These are phyloP conservation scores for Plectosphaerella cucumerina DNA, from an alignment of 2,329 filamentous ascomycete genomes.

Conservation along the genomic window DNA sequence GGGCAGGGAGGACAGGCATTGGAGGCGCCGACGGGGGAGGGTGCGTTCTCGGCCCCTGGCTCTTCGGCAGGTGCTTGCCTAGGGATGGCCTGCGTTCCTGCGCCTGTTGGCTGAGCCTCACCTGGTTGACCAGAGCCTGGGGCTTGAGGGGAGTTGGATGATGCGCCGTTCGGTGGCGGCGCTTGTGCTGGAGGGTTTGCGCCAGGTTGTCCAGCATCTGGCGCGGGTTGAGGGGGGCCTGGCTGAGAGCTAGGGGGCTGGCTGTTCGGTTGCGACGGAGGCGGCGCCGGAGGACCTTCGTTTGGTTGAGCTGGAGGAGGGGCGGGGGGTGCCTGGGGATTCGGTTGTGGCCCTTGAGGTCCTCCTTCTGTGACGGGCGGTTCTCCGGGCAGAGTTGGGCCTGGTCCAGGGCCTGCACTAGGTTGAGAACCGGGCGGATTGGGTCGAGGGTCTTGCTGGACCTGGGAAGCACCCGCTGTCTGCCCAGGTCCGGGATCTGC, in stretches of 20 bases:
- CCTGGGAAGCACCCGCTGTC: background rate
- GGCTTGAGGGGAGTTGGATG: background rate
- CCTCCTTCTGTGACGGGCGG: too few relatives aligned
- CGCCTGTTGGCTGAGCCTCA: background rate
- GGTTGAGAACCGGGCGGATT: background rate
- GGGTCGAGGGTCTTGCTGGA: background rate
- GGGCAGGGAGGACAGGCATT: constrained; percentile 14
- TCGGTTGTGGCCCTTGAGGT: too few relatives aligned
- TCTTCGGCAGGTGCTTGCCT: background rate
- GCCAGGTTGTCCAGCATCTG: too few relatives aligned
- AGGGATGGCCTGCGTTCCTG: background rate
- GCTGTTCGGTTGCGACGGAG: too few relatives aligned
- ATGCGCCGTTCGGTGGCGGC: background rate
- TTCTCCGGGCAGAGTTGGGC: background rate
- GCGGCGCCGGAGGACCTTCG: too few relatives aligned
- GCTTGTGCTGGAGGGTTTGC: too few relatives aligned
- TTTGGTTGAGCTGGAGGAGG: too few relatives aligned
- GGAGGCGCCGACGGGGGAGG: background rate
- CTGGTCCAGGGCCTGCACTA: too few relatives aligned
- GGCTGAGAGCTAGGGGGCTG: too few relatives aligned
- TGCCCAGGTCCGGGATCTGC: background rate
- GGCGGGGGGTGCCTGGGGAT: too few relatives aligned
- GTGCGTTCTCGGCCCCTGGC: background rate
- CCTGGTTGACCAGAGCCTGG: background rate
- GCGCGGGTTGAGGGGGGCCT: too few relatives aligned